phyloP scores from a whole-genome alignment of 2,329 filamentous ascomycete genomes.

The Trichoderma simmonsii region DNA sequence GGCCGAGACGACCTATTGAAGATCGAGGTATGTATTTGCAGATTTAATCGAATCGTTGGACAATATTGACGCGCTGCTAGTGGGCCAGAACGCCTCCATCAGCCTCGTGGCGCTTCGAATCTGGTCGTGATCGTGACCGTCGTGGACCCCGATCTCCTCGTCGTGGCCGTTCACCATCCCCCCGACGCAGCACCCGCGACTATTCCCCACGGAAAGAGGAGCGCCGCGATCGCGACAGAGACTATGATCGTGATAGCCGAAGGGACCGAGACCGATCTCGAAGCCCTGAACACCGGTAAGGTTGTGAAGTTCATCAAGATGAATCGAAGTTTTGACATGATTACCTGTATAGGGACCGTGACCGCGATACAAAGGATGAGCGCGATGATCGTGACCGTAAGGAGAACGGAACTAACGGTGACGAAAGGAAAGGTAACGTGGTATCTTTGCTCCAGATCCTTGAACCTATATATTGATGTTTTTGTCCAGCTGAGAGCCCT shows the following conservation, averaged over 20 bases:
- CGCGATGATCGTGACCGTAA: slow-evolving; percentile 70
- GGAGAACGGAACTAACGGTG: slow-evolving; percentile 76
- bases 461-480: neutral
- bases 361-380: slow-evolving; percentile 60
- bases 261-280: slow-evolving; percentile 74
- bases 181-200: slow-evolving; percentile 72
- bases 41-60: neutral
- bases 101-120: slow-evolving; percentile 97
- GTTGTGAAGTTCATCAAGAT: slow-evolving; percentile 1
- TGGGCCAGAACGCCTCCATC: slow-evolving; percentile 98
- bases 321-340: slow-evolving; percentile 28
- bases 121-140: slow-evolving; percentile 73
- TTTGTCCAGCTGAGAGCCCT: slow-evolving; percentile 60
- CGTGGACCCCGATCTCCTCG: slow-evolving; percentile 55
- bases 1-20: slow-evolving; percentile 93
- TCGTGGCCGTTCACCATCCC: slow-evolving; percentile 71
- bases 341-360: slow-evolving; percentile 44
- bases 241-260: slow-evolving; percentile 72
- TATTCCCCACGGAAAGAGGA: slow-evolving; percentile 89
- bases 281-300: slow-evolving; percentile 62
- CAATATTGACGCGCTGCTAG: slow-evolving; percentile 46
- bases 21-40: slow-evolving; percentile 69
- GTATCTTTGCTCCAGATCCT: neutral
- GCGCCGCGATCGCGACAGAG: slow-evolving; percentile 74
- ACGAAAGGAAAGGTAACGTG: slow-evolving; percentile 80